Percentiles rank a stretch among this genome's conserved stretches.
These are phyloP conservation scores for Nothomitra cinnamomea DNA, from an alignment of 2,329 filamentous ascomycete genomes.

Conservation along the genomic window DNA sequence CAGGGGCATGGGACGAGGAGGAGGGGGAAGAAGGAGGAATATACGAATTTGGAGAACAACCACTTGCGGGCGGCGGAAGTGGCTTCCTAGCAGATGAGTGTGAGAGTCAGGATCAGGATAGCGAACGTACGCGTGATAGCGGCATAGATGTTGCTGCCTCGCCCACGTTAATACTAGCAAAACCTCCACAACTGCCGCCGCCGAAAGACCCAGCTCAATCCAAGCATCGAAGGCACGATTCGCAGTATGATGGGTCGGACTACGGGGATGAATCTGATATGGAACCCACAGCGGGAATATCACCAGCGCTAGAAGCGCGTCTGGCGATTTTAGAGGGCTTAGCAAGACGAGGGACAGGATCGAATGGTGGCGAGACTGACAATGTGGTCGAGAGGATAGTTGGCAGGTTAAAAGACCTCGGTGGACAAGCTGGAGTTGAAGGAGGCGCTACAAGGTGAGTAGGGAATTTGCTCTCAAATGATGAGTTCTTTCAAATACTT, in stretches of 20 bases:
- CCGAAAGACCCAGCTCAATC: slow-evolving; percentile 19
- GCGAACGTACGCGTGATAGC: slow-evolving; percentile 24
- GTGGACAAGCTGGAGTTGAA: slow-evolving; percentile 55
- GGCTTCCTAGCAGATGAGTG: slow-evolving; percentile 15
- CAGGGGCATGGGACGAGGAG: slow-evolving; percentile 52
- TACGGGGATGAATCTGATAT: slow-evolving; percentile 58
- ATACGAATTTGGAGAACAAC: slow-evolving; percentile 17
- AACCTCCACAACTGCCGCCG: slow-evolving; percentile 15
- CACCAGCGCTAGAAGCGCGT: slow-evolving; percentile 46
- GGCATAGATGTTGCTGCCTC: slow-evolving; percentile 27
- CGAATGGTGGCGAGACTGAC: slow-evolving; percentile 45
- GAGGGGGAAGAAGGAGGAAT: slow-evolving; percentile 35
- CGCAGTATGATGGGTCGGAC: slow-evolving; percentile 54
- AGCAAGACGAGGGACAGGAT: slow-evolving; percentile 44
- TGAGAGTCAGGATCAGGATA: not conserved
- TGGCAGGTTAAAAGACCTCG: slow-evolving; percentile 52
- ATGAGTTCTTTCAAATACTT: not conserved
- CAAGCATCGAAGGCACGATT: slow-evolving; percentile 26
- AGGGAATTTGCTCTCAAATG: not conserved
- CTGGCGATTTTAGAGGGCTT: slow-evolving; percentile 59
- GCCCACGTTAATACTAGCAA: slow-evolving; percentile 8
- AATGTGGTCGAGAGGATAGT: slow-evolving; percentile 52
- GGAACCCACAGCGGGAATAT: slow-evolving; percentile 47
- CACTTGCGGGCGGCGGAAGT: slow-evolving; percentile 9
- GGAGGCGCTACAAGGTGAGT: slow-evolving; percentile 50